phyloP scores from a whole-genome alignment of 495 filamentous ascomycete genomes.

The Aspergillus ellipticus region DNA sequence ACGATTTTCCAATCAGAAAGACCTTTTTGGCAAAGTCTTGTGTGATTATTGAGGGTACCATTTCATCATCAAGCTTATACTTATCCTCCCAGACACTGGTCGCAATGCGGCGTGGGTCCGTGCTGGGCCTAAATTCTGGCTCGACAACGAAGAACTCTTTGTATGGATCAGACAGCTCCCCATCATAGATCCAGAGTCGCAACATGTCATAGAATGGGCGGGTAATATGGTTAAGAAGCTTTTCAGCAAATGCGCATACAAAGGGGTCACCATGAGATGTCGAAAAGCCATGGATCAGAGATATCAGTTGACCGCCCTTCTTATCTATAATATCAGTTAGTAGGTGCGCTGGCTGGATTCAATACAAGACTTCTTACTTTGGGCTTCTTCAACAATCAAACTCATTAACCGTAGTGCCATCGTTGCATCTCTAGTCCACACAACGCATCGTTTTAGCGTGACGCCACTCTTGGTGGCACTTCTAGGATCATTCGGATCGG shows the following conservation, averaged over 20 bases:
- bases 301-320: constrained; percentile 91
- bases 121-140: constrained; percentile 48
- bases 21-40: constrained; percentile 91
- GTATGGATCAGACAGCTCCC: constrained; percentile 93
- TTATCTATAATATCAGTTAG: constrained; percentile 47
- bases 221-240: constrained; percentile 86
- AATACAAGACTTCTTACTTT: constrained; percentile 46
- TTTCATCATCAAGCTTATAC: constrained; percentile 77
- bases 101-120: constrained; percentile 61
- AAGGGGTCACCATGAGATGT: constrained; percentile 94
- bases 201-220: constrained; percentile 96
- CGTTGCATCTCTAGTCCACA: constrained; percentile 96
- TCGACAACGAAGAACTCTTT: constrained; percentile 94
- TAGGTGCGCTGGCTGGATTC: constrained; percentile 3
- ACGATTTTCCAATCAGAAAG: constrained; percentile 92
- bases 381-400: constrained; percentile 85
- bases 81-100: constrained; percentile 98
- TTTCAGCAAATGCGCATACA: constrained; percentile 89
- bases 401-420: constrained; percentile 96
- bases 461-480: constrained; percentile 84
- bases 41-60: constrained; percentile 91
- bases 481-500: constrained; percentile 60
- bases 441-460: constrained; percentile 89
- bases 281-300: constrained; percentile 88
- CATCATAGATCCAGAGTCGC: constrained; percentile 96